Conservation (phyloP, 176 grass and related monocot species). For the Stipa capillata region DNA sequence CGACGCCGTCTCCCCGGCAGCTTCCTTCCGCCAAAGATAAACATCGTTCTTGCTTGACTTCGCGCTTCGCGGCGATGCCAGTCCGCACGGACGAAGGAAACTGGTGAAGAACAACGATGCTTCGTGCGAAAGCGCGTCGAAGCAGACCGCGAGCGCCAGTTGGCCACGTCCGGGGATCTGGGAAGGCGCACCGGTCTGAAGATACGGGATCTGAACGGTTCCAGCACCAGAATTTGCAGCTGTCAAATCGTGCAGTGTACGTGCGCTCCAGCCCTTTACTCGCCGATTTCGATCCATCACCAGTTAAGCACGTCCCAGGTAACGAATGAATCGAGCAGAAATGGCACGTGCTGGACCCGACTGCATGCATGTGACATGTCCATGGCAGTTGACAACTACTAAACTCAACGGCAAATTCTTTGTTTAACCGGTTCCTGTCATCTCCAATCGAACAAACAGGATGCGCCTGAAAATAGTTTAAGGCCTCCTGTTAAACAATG, state of each 20-base stretch:
- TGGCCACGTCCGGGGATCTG: slow-evolving; percentile 18
- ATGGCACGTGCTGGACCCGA: not conserved
- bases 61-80: not conserved
- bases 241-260: not conserved
- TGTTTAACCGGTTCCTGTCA: not conserved
- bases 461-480: not conserved
- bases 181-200: not conserved
- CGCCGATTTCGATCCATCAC: not conserved
- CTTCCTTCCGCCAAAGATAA: too few relatives aligned
- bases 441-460: not conserved
- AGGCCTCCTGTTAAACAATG: not conserved
- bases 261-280: not conserved
- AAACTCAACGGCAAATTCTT: not conserved
- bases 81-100: not conserved
- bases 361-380: not conserved
- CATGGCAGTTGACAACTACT: not conserved
- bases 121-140: not conserved
- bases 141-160: not conserved
- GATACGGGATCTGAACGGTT: not conserved
- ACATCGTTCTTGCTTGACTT: too few relatives aligned
- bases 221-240: not conserved
- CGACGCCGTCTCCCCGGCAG: not conserved
- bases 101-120: not conserved
- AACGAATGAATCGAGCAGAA: not conserved
- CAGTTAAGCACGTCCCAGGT: not conserved